Evolutionary conservation across 768 basidiomycete species (phyloP).

Genomic region (Pleurotus citrinopileatus): DNA sequence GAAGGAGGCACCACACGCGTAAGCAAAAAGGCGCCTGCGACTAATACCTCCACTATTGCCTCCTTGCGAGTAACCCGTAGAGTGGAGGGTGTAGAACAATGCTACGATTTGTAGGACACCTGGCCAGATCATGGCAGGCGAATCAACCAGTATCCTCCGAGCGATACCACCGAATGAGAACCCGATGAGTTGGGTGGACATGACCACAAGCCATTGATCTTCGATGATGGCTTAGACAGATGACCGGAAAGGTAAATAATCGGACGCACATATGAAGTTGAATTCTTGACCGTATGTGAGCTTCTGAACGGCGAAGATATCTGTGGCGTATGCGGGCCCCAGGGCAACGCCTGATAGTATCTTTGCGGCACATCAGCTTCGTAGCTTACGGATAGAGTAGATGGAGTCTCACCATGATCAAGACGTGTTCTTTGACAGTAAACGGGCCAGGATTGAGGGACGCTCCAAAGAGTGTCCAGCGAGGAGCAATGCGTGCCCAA

Average conservation of each 20-base stretch:
- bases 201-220: constrained; percentile 73
- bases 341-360: constrained; percentile 50
- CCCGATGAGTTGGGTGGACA: constrained; percentile 67
- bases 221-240: constrained; percentile 6
- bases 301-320: constrained; percentile 65
- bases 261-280: constrained; percentile 50
- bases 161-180: constrained; percentile 75
- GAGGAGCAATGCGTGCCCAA: constrained; percentile 52
- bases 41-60: constrained; percentile 55
- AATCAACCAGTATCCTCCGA: constrained; percentile 69
- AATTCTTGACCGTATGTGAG: constrained; percentile 61
- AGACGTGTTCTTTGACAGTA: constrained; percentile 73
- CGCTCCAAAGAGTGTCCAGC: constrained; percentile 54
- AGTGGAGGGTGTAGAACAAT: constrained; percentile 73
- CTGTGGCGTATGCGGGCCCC: constrained; percentile 65
- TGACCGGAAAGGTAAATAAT: too few species aligned
- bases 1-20: constrained; percentile 51
- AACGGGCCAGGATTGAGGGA: constrained; percentile 75
- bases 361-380: background rate
- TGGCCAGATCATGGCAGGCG: constrained; percentile 67
- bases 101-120: constrained; percentile 69
- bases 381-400: background rate
- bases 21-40: constrained; percentile 69
- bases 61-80: constrained; percentile 59
- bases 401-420: constrained; percentile 40